A percentile compares a stretch with the other conserved stretches of the same genome.
phyloP scores from a whole-genome alignment of 2,329 filamentous ascomycete genomes.

The Cordyceps tenuipes region DNA sequence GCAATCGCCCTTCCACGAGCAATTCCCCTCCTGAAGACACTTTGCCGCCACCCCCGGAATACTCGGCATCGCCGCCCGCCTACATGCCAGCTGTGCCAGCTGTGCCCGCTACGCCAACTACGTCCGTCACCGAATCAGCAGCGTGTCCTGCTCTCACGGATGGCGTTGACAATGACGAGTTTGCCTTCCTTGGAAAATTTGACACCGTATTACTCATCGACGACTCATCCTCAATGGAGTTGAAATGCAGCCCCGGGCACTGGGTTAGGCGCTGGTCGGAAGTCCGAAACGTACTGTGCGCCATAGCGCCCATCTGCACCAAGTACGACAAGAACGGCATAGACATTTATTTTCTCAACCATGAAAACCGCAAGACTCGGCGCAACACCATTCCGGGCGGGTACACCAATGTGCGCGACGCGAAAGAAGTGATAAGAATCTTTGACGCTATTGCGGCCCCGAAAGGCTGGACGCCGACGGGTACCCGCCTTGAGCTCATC shows the following conservation, averaged over 20 bases:
- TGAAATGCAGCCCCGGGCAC: too few relatives aligned
- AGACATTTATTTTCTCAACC: conserved; percentile 87
- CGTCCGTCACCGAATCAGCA: too few relatives aligned
- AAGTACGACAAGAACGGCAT: conserved; percentile 74
- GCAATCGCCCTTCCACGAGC: too few relatives aligned
- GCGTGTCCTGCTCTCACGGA: too few relatives aligned
- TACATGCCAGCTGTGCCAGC: too few relatives aligned
- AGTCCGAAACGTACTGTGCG: conserved; percentile 57
- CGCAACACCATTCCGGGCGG: conserved; percentile 31
- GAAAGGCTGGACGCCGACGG: conserved; percentile 63
- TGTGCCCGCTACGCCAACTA: too few relatives aligned
- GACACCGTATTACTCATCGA: conserved; percentile 90
- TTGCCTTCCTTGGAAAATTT: conserved; percentile 68
- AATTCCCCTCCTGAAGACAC: too few relatives aligned
- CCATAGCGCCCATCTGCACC: conserved; percentile 77
- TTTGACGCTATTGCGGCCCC: conserved; percentile 60
- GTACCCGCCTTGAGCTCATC: conserved; percentile 60
- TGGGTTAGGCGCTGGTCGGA: conserved; percentile 57
- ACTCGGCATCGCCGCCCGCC: too few relatives aligned
- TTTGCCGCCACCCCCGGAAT: too few relatives aligned
- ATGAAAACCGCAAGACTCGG: conserved; percentile 23
- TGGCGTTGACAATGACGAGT: conserved; percentile 50
- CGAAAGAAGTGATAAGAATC: conserved; percentile 53
- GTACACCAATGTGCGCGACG: conserved; percentile 56
- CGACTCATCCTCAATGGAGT: conserved; percentile 85